Conservation (phyloP, 202 grass and related monocot genomes). For the Zizania palustris region DNA sequence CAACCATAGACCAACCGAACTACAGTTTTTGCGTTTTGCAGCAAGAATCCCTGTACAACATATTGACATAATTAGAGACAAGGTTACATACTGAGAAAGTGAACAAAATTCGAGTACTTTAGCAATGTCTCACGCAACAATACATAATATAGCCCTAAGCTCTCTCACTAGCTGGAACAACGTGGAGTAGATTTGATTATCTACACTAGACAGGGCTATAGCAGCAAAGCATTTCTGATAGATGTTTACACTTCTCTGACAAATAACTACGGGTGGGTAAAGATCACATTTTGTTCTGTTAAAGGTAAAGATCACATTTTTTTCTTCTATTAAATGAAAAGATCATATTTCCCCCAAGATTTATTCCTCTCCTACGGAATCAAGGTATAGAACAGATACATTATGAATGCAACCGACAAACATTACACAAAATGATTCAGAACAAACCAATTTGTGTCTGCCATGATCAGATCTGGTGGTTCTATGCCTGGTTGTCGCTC, state of each 20-base stretch:
- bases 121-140: not conserved
- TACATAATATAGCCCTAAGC: not conserved
- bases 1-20: slow-evolving; percentile 51
- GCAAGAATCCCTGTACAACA: slow-evolving; percentile 59
- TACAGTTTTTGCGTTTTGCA: slow-evolving; percentile 52
- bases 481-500: slow-evolving; percentile 78
- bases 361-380: slow-evolving; percentile 26
- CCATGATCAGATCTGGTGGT: slow-evolving; percentile 34
- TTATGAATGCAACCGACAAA: slow-evolving; percentile 15
- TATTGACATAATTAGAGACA: slow-evolving; percentile 29
- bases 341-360: slow-evolving; percentile 19
- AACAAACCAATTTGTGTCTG: slow-evolving; percentile 55
- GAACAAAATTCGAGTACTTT: slow-evolving; percentile 19
- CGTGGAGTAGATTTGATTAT: slow-evolving; percentile 7
- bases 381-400: slow-evolving; percentile 34
- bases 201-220: slow-evolving; percentile 19
- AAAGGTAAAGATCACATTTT: not conserved
- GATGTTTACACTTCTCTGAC: not conserved
- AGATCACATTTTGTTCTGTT: no score
- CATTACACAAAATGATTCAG: slow-evolving; percentile 25
- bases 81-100: not conserved
- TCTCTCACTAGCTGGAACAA: not conserved
- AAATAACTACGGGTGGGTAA: not conserved
- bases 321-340: slow-evolving; percentile 31
- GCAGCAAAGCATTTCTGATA: slow-evolving; percentile 8